Evolutionary conservation across 805 yeast species (phyloP), one percentile per base, ranked within the genome.

Genomic region (Komagataella pastoris): DNA sequence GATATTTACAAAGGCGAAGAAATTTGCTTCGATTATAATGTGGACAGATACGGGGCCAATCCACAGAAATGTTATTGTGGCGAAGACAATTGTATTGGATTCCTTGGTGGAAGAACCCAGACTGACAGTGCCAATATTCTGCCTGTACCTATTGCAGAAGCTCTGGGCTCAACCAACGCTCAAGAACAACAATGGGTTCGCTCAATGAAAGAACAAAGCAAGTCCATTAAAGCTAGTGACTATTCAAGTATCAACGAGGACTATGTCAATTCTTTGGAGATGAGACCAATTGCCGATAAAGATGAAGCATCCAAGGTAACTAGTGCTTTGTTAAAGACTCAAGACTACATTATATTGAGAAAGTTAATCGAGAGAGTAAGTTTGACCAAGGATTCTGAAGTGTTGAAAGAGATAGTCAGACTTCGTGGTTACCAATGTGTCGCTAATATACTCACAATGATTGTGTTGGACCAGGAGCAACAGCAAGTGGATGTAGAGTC

Each of bases 21-120:
- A 64, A 80, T 91, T 57, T 88, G 97, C 0, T 85, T 85, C 65
- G 90, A 85, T 62, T 91, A 91, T 66, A 91, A 91, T 61, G 98
- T 93, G 40, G 99, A 91, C 66, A 74, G 98, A 56, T 91, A 90
- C 64, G 99, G 99, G 30, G 95, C 97, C 1, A 83, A 82, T 53
- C 88, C 95, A 12, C 98, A 93, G 68, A 85, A 86, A 36, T 91
- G 99, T 68, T 86, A 85, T 66, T 91, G 99, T 70, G 97, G 95
- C 3, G 95, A 89, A 57, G 74, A 85, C 24, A 90, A 88, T 66
- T 91, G 99, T 75, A 75, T 88, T 47, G 96, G 97, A 40, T 83
- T 85, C 57, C 79, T 91, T 72, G 99, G 98, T 57, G 99, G 99
- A 49, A 90, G 89, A 66, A 91, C 96, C 2, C 99, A 93, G 69